phyloP scores from a whole-genome alignment of 768 basidiomycete species.

The Suillus spraguei region DNA sequence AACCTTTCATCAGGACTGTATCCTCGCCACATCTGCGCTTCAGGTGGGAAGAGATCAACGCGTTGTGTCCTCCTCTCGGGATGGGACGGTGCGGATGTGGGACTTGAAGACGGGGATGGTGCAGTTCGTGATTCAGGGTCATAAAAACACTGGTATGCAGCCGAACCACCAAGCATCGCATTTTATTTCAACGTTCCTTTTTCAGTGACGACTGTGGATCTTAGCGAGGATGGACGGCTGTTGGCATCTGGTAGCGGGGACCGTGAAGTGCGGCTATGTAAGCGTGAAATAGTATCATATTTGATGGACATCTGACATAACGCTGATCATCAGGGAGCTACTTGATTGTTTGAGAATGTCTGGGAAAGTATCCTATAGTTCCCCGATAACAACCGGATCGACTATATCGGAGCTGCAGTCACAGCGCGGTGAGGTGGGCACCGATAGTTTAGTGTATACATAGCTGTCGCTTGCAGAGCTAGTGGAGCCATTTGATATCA shows the following conservation, averaged over 20 bases:
- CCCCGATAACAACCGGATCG: neutral
- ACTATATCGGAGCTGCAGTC: neutral
- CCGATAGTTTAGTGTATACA: neutral
- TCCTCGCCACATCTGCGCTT: slow-evolving; percentile 77
- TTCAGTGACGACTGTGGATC: slow-evolving; percentile 41
- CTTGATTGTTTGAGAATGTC: neutral
- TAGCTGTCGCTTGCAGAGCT: neutral
- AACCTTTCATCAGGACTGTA: slow-evolving; percentile 55
- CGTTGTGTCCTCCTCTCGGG: slow-evolving; percentile 96
- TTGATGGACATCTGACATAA: neutral
- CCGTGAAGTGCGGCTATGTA: slow-evolving; percentile 72
- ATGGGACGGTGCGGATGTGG: slow-evolving; percentile 95
- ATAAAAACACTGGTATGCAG: slow-evolving; percentile 63
- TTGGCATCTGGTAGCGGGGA: slow-evolving; percentile 75
- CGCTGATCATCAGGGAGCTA: neutral
- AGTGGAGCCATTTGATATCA: neutral
- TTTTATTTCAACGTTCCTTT: slow-evolving; percentile 1
- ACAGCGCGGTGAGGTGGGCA: neutral
- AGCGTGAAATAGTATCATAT: slow-evolving; percentile 21
- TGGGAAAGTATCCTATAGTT: neutral
- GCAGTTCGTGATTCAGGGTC: slow-evolving; percentile 89
- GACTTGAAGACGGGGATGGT: slow-evolving; percentile 77
- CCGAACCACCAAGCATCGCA: slow-evolving; percentile 2
- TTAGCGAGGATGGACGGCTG: slow-evolving; percentile 60
- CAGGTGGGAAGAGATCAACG: slow-evolving; percentile 78